Base-by-base conservation (phyloP, 2,329 filamentous ascomycete genomes). In the Hypoxylon sp. region DNA sequence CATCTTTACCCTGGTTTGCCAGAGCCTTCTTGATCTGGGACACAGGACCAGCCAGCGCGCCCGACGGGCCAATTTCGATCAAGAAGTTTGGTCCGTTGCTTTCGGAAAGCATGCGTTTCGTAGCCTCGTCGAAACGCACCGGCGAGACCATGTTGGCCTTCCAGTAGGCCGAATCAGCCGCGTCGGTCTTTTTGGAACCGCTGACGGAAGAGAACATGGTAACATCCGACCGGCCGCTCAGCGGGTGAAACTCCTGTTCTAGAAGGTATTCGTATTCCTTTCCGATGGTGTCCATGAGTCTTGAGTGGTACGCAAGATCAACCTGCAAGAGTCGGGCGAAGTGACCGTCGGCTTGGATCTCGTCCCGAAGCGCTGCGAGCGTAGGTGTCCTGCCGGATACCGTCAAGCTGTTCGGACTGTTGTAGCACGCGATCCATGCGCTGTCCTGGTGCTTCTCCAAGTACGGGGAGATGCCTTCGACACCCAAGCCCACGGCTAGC, bases 111-210 rank as follows among this genome's bases (percentile, higher is more conserved):
- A 71, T 13, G 0, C 31, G 57, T 15, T 23, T 33, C 4, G 53
- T 3, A 0, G 69, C 67, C 33, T 66, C n/a, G n/a, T 17, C 4
- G 27, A 73, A 73, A 0, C 48, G 58, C 1, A 73, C 72, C 0
- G 69, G 60, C 0, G 66, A 70, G 0, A 68, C 49, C 67, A 73
- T 69, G 50, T 73, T 74, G 0, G n/a, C 35, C 35, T 62, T 66
- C 72, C 71, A 74, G 41, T 73, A 74, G 1, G 26, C 0, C 0
- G 60, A 48, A 35, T 62, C 48, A 1, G 53, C 17, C 9, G 27
- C 10, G 1, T 5, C 15, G 1, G n/a, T 46, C 18, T 21, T 17
- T 10, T 29, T n/a, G 4, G 15, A 5, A 2, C 35, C 59, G 2
- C 40, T 58, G 3, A 67, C 63, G 0, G 63, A 63, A 0, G 61